Percentiles rank a stretch among this genome's conserved stretches.
Conservation (phyloP, 306 rosid genomes). For the Heteromeles arbutifolia region DNA sequence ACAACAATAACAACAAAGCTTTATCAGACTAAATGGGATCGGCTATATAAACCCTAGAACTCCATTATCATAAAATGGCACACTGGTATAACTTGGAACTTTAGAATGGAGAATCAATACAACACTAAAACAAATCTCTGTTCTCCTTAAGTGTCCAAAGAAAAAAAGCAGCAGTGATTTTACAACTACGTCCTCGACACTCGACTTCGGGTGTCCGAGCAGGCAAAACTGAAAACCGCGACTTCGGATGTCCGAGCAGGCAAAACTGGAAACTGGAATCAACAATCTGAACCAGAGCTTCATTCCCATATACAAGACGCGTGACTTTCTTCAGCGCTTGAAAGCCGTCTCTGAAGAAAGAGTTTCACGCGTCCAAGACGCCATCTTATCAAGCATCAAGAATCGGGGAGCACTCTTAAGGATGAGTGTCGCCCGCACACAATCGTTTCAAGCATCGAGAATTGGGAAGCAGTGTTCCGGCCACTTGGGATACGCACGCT, state of each 20-base stretch:
- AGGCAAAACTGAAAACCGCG: conserved; percentile 12
- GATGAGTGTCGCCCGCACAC: not conserved
- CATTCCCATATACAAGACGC: conserved; percentile 54
- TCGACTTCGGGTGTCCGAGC: not conserved
- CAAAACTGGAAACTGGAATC: conserved; percentile 8
- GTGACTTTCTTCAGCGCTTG: conserved; percentile 29
- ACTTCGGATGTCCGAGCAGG: not conserved
- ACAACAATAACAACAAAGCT: too few species aligned
- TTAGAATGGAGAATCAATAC: not conserved
- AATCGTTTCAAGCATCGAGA: conserved; percentile 31
- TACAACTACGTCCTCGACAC: not conserved
- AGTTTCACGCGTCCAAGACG: conserved; percentile 1
- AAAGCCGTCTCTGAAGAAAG: not conserved
- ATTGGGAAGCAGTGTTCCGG: conserved; percentile 52
- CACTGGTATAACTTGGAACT: not conserved
- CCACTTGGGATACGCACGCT: conserved; percentile 93
- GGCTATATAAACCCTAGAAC: too few species aligned
- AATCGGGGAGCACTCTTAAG: conserved; percentile 37
- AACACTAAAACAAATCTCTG: not conserved
- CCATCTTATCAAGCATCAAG: conserved; percentile 32
- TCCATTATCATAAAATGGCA: not conserved
- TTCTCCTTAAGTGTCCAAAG: not conserved
- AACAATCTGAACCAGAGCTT: conserved; percentile 81
- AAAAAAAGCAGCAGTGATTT: not conserved
- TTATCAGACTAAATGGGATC: too few species aligned